Percentiles rank a stretch among this genome's conserved stretches.
Conservation (phyloP, 805 yeast genomes). For the Wickerhamomyces bisporus region DNA sequence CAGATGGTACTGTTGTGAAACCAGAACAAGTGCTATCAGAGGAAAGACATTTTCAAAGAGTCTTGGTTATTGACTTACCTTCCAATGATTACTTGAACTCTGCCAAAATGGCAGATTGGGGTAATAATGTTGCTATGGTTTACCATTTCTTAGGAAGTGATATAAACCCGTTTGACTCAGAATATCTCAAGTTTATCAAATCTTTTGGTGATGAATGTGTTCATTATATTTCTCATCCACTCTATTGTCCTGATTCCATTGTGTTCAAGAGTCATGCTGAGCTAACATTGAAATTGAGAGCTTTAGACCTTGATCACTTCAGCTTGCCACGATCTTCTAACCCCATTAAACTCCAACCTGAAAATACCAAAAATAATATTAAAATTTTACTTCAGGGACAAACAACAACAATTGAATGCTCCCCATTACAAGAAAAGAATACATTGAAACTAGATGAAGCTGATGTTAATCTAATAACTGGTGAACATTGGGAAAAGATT, state of each 20-base stretch:
- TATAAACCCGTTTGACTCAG: constrained; percentile 40
- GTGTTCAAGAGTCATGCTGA: constrained; percentile 52
- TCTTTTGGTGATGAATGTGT: constrained; percentile 45
- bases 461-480: constrained; percentile 5
- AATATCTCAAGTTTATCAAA: constrained; percentile 46
- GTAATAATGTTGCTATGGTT: constrained; percentile 42
- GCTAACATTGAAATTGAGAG: constrained; percentile 50
- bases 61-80: constrained; percentile 75
- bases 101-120: constrained; percentile 27
- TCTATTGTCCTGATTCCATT: constrained; percentile 55
- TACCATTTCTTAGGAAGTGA: constrained; percentile 75
- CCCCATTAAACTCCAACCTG: constrained; percentile 25
- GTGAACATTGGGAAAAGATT: constrained; percentile 22
- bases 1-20: constrained; percentile 49
- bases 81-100: constrained; percentile 36
- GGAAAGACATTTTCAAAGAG: constrained; percentile 49
- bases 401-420: constrained; percentile 14
- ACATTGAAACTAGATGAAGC: constrained; percentile 9
- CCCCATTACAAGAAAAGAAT: constrained; percentile 11
- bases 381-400: constrained; percentile 20
- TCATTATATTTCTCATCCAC: constrained; percentile 73
- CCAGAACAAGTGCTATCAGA: constrained; percentile 74
- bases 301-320: constrained; percentile 38
- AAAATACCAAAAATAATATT: constrained; percentile 16
- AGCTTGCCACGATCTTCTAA: constrained; percentile 32